Evolutionary conservation across 257 asterid species (phyloP), one percentile per base, ranked within the genome.

Genomic region (Handroanthus guayacan): DNA sequence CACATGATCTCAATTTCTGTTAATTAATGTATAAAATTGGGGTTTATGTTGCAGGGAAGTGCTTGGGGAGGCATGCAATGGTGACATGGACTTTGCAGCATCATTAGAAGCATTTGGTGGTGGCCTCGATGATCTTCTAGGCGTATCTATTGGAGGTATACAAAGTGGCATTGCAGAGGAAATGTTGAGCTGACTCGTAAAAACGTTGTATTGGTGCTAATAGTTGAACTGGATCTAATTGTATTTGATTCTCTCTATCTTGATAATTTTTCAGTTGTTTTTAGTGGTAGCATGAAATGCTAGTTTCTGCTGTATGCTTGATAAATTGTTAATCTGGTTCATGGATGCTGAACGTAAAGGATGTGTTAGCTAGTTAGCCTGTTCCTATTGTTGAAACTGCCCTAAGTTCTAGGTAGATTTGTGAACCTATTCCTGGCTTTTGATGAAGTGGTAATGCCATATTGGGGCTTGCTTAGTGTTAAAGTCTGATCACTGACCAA

Each of bases 31-130:
- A 71, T 76, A 12, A 36, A n/a, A 13, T 9, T 74, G 61, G 79
- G 47, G 45, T 75, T 61, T 65, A 54, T 44, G 62, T 61, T 77
- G 47, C 87, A 94, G 99, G 86, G 97, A 92, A 71, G 84, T 86
- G 75, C 97, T 92, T 71, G 99, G 90, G 62, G 97, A 90, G 78
- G 82, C 97, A 51, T 83, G 87, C 79, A 85, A 88, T 68, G 92
- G 94, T 20, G 99, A 94, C 82, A 77, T 82, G 75, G 85, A 80
- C 79, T 94, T 94, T 79, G 99, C 95, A 4, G 95, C 92, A 73
- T 84, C 97, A 54, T 74, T 94, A 82, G 99, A 95, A 85, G 92
- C 97, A 66, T 95, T 95, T 83, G 95, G 94, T 75, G 99, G 97
- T 78, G 97, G 93, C 71, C 90, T 86, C 63, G 99, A 95, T 75